phyloP scores from a whole-genome alignment of 345 rosid species.

The Citrus inodora region DNA sequence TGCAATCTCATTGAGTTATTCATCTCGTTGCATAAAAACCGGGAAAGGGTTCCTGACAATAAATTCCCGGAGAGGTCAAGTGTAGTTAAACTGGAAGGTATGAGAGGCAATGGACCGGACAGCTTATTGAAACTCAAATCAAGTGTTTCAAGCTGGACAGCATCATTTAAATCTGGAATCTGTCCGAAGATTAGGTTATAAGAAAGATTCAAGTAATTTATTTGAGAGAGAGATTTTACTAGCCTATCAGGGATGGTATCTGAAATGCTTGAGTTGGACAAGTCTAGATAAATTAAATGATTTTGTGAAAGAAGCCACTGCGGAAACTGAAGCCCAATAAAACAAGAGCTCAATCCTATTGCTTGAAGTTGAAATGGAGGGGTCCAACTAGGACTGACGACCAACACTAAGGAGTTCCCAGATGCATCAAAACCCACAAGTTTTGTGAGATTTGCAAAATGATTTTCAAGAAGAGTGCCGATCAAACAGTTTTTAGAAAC shows the following conservation, averaged over 20 bases:
- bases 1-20: neutral
- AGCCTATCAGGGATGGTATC: conserved; percentile 26
- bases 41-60: neutral
- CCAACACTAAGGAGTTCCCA: conserved; percentile 14
- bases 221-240: conserved; percentile 9
- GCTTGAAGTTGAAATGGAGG: conserved; percentile 25
- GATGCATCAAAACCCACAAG: conserved; percentile 11
- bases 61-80: conserved; percentile 14
- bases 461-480: conserved; percentile 8
- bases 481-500: neutral
- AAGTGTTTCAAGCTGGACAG: neutral
- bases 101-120: conserved; percentile 12
- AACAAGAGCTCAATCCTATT: conserved; percentile 19
- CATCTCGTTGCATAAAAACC: conserved; percentile 19
- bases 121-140: conserved; percentile 24
- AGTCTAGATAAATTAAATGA: conserved; percentile 6
- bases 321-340: conserved; percentile 25
- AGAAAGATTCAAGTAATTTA: conserved; percentile 20
- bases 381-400: conserved; percentile 19
- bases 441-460: conserved; percentile 26
- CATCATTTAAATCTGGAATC: conserved; percentile 16
- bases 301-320: conserved; percentile 25
- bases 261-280: conserved; percentile 19
- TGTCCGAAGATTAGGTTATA: conserved; percentile 23
- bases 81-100: neutral